These are phyloP conservation scores for Flaveria floridana DNA, from an alignment of 140 eudicot genomes.

Conservation along the genomic window DNA sequence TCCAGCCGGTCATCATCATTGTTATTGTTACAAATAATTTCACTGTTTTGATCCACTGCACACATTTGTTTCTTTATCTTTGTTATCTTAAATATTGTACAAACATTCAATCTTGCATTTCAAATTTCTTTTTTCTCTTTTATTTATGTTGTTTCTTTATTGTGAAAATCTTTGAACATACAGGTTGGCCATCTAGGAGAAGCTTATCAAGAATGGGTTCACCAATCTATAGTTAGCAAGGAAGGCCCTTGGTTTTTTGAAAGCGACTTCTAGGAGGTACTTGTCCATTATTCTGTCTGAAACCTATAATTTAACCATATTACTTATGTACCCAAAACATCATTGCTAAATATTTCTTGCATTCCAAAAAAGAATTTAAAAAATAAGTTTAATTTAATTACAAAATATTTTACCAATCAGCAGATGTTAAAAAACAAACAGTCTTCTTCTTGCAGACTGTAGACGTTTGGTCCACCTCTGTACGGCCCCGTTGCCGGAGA, in stretches of 20 bases:
- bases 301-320: not conserved
- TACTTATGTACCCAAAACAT: not conserved
- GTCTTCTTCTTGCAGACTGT: no score
- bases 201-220: slow-evolving; percentile 93
- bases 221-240: slow-evolving; percentile 90
- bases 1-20: not conserved
- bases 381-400: no score
- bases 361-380: not conserved
- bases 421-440: no score
- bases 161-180: slow-evolving; percentile 9
- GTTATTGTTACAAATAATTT: not conserved
- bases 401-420: no score
- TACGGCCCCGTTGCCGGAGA: no score
- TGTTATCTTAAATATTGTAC: not conserved
- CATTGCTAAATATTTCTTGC: not conserved
- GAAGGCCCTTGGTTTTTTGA: slow-evolving; percentile 92
- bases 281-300: not conserved
- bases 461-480: no score
- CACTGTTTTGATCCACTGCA: slow-evolving; percentile 8
- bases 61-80: not conserved
- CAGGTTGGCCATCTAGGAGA: slow-evolving; percentile 99
- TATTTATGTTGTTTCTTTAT: not conserved
- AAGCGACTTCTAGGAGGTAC: slow-evolving; percentile 95
- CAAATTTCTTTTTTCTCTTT: not conserved
- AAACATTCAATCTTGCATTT: not conserved